Evolutionary conservation across 768 basidiomycete species (phyloP), one percentile per base, ranked within the genome.

Genomic region (Boletus pseudopeckii): DNA sequence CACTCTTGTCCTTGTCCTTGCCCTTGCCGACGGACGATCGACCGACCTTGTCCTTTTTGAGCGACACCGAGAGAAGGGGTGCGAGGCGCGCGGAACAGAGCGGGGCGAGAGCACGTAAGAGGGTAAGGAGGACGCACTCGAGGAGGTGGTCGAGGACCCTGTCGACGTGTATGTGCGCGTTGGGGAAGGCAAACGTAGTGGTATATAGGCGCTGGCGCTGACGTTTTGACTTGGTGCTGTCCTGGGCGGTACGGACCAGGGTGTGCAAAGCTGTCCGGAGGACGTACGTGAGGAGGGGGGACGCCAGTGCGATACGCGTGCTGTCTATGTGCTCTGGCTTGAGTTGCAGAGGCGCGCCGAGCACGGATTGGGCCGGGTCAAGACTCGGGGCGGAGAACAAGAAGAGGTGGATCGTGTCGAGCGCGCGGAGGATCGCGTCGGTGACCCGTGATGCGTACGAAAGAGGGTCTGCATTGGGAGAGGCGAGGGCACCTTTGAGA

Each of bases 241-340:
- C 57, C 2, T 56, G 58, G 24, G 18, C 41, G 7, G 43, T 50
- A 15, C 38, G 37, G 28, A 63, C 32, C 3, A 71, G 36, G 5
- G 54, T 13, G 9, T 56, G 68, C n/a, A 71, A 22, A 13, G 54
- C 59, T 6, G 54, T 55, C 7, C 50, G 63, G 33, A 71, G 57
- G 55, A 61, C 24, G 26, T 60, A 65, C 43, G 46, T 49, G 30
- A 69, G 57, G 33, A 69, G 58, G 7, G 67, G 67, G 7, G 63
- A 63, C 11, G 42, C 45, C 55, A 67, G 34, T 2, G 61, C 57
- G 4, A 69, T 59, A 24, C 63, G 55, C 2, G 55, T 8, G 22
- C 56, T 57, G 30, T 63, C 57, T 38, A 59, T 48, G 24, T 65
- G 48, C 41, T 49, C 59, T 20, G 56, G 46, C 20, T 50, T 20